Evolutionary conservation across 768 basidiomycete genomes (phyloP), one percentile per base, ranked within the genome.

Genomic region (Panaeolus papilionaceus): DNA sequence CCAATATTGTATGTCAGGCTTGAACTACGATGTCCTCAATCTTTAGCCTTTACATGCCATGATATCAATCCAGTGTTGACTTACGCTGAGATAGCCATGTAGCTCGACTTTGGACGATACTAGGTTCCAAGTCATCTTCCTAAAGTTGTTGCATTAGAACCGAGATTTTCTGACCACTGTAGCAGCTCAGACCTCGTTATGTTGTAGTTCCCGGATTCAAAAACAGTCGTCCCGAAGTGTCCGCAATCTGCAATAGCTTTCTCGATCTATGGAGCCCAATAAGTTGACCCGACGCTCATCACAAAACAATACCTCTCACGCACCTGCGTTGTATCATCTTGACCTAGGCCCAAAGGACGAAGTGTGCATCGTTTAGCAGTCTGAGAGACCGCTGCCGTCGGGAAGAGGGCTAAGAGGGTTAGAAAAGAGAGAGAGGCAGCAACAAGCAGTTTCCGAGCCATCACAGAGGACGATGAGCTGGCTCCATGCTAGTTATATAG

Each of bases 121-220:
- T 10, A 88, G 76, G 66, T 87, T 72, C 86, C 86, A 88, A 0
- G 79, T 83, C 85, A 88, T 84, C 69, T 86, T 87, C 72, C 85
- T 86, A 62, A 23, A 64, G 44, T 26, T 11, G 14, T n/a, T 49
- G 8, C 38, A 38, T 39, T 37, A 47, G 5, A 33, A 12, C 12
- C 54, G 14, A 11, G 14, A 8, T 54, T 10, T 44, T n/a, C 33
- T 20, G 9, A 18, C 33, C 4, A n/a, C 23, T 12, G 14, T 1
- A 18, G 4, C 18, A 18, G 12, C 16, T 38, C 38, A 26, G 38
- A 83, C 86, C 84, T 79, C 0, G 87, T 88, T 23, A 88, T 85
- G 69, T 86, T 87, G 70, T 80, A 87, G 4, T 77, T 73, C 3
- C 86, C 86, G 0, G 76, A 45, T 54, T 79, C 80, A 70, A 88